phyloP scores from a whole-genome alignment of 306 rosid genomes.

The Medicago ruthenica region DNA sequence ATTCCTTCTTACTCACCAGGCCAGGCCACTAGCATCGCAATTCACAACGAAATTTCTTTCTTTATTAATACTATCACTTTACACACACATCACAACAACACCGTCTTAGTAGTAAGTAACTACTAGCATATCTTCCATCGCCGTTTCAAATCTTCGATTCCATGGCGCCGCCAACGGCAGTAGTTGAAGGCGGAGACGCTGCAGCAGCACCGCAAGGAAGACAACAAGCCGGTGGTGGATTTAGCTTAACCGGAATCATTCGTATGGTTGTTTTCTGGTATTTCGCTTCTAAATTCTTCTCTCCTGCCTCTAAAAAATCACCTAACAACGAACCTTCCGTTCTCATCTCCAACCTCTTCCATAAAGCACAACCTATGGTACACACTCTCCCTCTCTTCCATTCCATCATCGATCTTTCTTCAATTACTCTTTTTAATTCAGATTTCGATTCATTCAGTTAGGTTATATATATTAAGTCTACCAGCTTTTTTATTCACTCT shows the following conservation, averaged over 20 bases:
- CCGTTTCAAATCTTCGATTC: constrained; percentile 41
- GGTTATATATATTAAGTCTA: too few relatives aligned
- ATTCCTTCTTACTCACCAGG: background rate
- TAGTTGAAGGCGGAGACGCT: constrained; percentile 50
- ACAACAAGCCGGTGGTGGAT: constrained; percentile 61
- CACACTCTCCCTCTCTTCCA: background rate
- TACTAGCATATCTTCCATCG: too few relatives aligned
- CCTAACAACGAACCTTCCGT: constrained; percentile 57
- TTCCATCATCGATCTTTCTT: constrained; percentile 20
- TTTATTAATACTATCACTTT: background rate
- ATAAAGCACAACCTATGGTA: constrained; percentile 76
- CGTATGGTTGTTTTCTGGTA: constrained; percentile 97
- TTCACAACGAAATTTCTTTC: background rate
- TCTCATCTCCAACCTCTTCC: constrained; percentile 75
- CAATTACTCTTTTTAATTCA: background rate
- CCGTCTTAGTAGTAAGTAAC: background rate
- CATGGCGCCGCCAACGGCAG: constrained; percentile 79
- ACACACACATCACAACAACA: background rate
- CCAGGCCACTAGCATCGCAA: background rate
- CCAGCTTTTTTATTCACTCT: background rate
- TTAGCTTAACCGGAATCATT: constrained; percentile 78
- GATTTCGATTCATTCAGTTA: constrained; percentile 29
- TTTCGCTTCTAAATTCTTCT: constrained; percentile 92
- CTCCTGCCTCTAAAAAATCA: constrained; percentile 70
- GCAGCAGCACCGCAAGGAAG: constrained; percentile 49